These are phyloP conservation scores for Clarireedia homoeocarpa DNA, from an alignment of 2,329 filamentous ascomycete species.

Conservation along the genomic window DNA sequence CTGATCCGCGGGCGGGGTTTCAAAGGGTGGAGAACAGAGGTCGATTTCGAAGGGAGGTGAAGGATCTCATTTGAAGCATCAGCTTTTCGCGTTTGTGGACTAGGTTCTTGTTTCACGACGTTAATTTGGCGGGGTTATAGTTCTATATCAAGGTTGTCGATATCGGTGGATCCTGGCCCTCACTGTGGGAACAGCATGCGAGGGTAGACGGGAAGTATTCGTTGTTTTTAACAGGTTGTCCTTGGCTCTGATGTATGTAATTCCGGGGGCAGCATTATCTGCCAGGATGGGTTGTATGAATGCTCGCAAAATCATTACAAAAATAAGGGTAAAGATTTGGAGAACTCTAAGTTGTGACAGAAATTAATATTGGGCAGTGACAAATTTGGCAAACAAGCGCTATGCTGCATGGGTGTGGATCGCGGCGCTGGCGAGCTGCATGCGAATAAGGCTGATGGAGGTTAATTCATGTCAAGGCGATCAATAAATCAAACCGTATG, in stretches of 20 bases:
- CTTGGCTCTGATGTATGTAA: slow-evolving; percentile 2
- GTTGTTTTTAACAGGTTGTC: slow-evolving; percentile 2
- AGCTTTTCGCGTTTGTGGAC: slow-evolving; percentile 18
- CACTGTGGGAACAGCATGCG: slow-evolving; percentile 3
- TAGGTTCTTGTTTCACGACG: slow-evolving; percentile 24
- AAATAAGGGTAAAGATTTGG: not conserved
- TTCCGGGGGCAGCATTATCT: slow-evolving; percentile 17
- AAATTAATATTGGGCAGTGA: not conserved
- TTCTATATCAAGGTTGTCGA: slow-evolving; percentile 25
- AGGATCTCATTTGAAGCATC: slow-evolving; percentile 28
- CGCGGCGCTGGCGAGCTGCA: not conserved
- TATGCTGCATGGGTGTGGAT: not conserved
- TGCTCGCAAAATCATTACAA: slow-evolving; percentile 14
- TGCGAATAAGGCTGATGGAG: slow-evolving; percentile 5
- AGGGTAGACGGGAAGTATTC: slow-evolving; percentile 4
- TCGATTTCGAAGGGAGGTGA: slow-evolving; percentile 22
- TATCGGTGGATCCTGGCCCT: slow-evolving; percentile 20
- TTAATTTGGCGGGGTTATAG: slow-evolving; percentile 24
- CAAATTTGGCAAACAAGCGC: slow-evolving; percentile 8
- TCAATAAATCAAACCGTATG: not conserved
- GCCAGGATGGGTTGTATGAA: slow-evolving; percentile 14
- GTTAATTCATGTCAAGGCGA: not conserved
- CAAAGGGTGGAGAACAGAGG: slow-evolving; percentile 21
- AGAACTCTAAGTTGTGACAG: not conserved
- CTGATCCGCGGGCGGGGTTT: slow-evolving; percentile 15